These are phyloP conservation scores for Candida odintsovae DNA, from an alignment of 805 yeast genomes.

Conservation along the genomic window DNA sequence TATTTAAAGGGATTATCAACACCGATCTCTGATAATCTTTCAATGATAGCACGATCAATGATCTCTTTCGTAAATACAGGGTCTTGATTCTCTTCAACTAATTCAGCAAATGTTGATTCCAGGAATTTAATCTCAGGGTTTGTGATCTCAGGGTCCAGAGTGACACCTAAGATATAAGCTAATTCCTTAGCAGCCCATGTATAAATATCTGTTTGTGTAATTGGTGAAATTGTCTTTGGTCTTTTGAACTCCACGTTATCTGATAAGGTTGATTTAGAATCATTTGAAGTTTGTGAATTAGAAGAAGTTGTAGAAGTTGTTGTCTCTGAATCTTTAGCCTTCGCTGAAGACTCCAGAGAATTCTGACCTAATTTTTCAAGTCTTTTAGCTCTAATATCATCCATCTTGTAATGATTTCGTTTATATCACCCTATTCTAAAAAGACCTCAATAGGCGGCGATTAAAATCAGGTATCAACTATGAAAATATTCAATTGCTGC, in stretches of 20 bases:
- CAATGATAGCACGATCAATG: constrained; percentile 50
- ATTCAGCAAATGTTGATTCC: constrained; percentile 19
- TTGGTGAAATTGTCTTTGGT: background rate
- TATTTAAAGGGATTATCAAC: constrained; percentile 41
- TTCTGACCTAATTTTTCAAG: constrained; percentile 14
- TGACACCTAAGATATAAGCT: constrained; percentile 16
- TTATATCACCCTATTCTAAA: background rate
- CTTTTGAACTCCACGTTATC: constrained; percentile 1
- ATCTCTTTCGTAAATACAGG: constrained; percentile 12
- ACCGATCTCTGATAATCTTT: constrained; percentile 51
- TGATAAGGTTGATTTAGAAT: background rate
- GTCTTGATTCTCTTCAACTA: constrained; percentile 17
- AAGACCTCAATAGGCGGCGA: background rate
- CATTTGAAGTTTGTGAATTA: background rate
- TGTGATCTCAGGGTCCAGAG: constrained; percentile 14
- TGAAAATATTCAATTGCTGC: too few species aligned
- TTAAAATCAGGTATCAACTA: too few species aligned
- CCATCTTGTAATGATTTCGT: background rate
- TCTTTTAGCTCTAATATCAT: constrained; percentile 32
- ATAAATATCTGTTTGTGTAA: constrained; percentile 1
- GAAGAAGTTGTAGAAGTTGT: background rate
- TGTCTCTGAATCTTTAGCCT: background rate
- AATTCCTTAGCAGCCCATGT: constrained; percentile 9
- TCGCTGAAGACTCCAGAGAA: background rate
- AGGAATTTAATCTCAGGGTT: constrained; percentile 10